Evolutionary conservation across 805 yeast genomes (phyloP).

Genomic region (Candida boidinii): DNA sequence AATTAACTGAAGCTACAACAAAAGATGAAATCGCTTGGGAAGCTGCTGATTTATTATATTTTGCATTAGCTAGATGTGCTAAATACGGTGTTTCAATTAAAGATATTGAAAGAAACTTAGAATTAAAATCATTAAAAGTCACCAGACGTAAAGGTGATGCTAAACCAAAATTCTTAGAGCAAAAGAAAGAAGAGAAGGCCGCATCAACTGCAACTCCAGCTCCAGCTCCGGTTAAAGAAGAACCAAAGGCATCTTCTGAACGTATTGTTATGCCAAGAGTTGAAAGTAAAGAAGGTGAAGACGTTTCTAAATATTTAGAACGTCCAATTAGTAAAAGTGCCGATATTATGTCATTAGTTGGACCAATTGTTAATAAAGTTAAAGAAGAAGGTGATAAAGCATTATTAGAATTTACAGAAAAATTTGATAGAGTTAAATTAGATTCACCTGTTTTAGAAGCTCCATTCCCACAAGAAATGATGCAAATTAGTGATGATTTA

Average conservation of each 20-base stretch:
- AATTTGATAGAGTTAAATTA: conserved; percentile 80
- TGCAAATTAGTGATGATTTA: conserved; percentile 66
- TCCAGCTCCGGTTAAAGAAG: conserved; percentile 3
- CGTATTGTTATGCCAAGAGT: conserved; percentile 45
- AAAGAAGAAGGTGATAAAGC: conserved; percentile 78
- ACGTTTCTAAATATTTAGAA: conserved; percentile 55
- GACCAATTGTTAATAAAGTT: conserved; percentile 81
- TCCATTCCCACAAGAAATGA: conserved; percentile 75
- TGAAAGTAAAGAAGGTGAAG: conserved; percentile 31
- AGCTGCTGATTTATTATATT: conserved; percentile 79
- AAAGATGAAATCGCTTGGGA: conserved; percentile 83
- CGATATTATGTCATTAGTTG: conserved; percentile 86
- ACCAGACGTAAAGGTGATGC: conserved; percentile 96
- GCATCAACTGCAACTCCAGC: conserved; percentile 2
- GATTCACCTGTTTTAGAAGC: conserved; percentile 70
- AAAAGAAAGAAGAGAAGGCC: conserved; percentile 12
- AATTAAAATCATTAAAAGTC: conserved; percentile 75
- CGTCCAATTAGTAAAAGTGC: conserved; percentile 96
- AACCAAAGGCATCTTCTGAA: conserved; percentile 17
- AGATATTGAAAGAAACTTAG: conserved; percentile 81
- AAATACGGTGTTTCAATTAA: conserved; percentile 69
- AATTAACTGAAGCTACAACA: conserved; percentile 73
- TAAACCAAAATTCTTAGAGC: conserved; percentile 58
- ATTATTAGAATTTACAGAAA: conserved; percentile 77
- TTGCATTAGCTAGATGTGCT: conserved; percentile 44